Percentiles rank a stretch among this genome's conserved stretches.
phyloP scores from a whole-genome alignment of 139 green algal genomes.

The Micractinium sp. region DNA sequence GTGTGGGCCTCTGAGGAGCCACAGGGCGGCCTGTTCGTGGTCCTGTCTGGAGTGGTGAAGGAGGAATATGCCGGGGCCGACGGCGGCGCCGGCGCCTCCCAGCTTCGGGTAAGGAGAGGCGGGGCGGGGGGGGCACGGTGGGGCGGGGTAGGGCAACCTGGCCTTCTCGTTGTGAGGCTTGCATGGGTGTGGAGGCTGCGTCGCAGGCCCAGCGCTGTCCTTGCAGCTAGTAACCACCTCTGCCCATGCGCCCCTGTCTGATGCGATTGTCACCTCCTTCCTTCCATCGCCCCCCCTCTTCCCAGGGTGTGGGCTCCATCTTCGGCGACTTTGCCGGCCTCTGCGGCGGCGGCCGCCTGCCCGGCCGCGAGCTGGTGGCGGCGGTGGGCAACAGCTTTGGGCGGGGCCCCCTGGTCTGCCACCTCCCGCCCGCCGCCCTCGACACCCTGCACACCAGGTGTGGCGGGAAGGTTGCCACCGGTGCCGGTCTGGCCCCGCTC shows the following conservation, averaged over 20 bases:
- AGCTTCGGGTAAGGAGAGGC: not conserved
- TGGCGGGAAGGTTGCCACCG: too few species aligned
- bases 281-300: not conserved
- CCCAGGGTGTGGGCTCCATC: not conserved
- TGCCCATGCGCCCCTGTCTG: too few species aligned
- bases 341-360: not conserved
- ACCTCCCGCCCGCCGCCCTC: not conserved
- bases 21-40: not conserved
- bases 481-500: too few species aligned
- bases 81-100: not conserved
- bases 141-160: not conserved
- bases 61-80: not conserved
- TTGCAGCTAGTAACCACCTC: too few species aligned
- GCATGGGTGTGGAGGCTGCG: not conserved
- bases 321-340: not conserved
- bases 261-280: too few species aligned
- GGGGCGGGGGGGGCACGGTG: too few species aligned
- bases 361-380: not conserved
- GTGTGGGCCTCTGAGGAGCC: not conserved
- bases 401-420: slow-evolving; percentile 3
- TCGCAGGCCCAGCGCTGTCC: too few species aligned
- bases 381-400: slow-evolving; percentile 8
- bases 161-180: not conserved
- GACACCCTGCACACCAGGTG: not conserved
- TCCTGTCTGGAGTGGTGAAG: not conserved